Conservation (phyloP, 306 rosid genomes). For the Quercus robur region DNA sequence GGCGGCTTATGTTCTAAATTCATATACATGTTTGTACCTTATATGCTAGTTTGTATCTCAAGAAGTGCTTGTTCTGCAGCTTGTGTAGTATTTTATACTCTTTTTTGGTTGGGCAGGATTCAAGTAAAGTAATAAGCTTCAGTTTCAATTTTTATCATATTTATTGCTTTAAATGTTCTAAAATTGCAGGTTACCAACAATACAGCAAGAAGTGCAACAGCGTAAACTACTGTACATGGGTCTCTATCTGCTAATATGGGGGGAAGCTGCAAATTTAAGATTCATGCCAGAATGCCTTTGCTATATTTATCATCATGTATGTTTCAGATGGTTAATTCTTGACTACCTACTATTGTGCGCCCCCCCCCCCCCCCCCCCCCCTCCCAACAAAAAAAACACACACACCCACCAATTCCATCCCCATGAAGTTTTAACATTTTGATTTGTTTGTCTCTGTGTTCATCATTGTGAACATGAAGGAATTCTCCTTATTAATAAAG, state of each 20-base stretch:
- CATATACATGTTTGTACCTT: not conserved
- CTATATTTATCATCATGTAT: slow-evolving; percentile 96
- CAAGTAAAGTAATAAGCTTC: not conserved
- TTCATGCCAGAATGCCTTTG: slow-evolving; percentile 99
- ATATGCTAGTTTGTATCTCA: not conserved
- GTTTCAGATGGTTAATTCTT: slow-evolving; percentile 3
- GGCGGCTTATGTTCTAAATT: too few relatives aligned
- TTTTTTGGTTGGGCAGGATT: not conserved
- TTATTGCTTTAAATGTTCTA: slow-evolving; percentile 2
- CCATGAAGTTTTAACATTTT: too few relatives aligned
- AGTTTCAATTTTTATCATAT: not conserved
- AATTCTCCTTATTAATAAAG: too few relatives aligned
- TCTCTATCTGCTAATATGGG: slow-evolving; percentile 96
- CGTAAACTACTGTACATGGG: slow-evolving; percentile 96
- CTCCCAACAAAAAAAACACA: too few relatives aligned
- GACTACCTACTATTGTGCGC: not conserved
- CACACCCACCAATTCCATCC: too few relatives aligned
- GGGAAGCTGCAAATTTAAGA: slow-evolving; percentile 98
- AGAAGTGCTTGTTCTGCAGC: not conserved
- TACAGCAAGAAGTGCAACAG: slow-evolving; percentile 99
- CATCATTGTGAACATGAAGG: too few relatives aligned
- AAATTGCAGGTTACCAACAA: slow-evolving; percentile 86
- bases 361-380: too few relatives aligned
- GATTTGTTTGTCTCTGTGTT: too few relatives aligned
- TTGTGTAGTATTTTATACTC: not conserved